A percentile compares a stretch with the other conserved stretches of the same genome.
These are phyloP conservation scores for Mycena haematopus DNA, from an alignment of 768 basidiomycete genomes.

Conservation along the genomic window DNA sequence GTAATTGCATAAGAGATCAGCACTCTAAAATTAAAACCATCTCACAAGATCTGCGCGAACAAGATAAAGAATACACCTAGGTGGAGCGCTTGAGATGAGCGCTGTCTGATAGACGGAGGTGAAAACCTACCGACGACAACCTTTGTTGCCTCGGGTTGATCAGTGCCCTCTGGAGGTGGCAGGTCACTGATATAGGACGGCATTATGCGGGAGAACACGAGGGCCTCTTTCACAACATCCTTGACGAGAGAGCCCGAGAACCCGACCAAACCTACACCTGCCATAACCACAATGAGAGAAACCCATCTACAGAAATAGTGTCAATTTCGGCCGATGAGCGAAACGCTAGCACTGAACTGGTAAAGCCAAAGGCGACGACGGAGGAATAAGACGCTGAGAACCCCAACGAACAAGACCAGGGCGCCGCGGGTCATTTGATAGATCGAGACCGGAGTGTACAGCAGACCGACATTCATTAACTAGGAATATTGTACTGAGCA, in stretches of 20 bases:
- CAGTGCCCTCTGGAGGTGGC: constrained; percentile 51
- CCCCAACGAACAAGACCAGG: constrained; percentile 91
- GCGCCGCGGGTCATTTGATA: constrained; percentile 97
- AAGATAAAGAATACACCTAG: constrained; percentile 89
- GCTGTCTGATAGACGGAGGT: constrained; percentile 25
- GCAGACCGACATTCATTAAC: constrained; percentile 94
- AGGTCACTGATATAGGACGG: constrained; percentile 39
- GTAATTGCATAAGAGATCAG: background rate
- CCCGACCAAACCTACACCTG: constrained; percentile 84
- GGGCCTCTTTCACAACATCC: constrained; percentile 62
- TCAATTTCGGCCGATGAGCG: constrained; percentile 10
- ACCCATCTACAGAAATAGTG: constrained; percentile 68
- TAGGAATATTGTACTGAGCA: constrained; percentile 30
- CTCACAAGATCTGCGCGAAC: constrained; percentile 95
- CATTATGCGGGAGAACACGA: constrained; percentile 35
- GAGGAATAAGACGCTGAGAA: constrained; percentile 91
- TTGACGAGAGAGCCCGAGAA: constrained; percentile 89
- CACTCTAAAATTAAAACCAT: constrained; percentile 19
- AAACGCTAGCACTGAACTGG: constrained; percentile 59
- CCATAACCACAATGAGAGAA: constrained; percentile 87
- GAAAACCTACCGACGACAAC: constrained; percentile 71
- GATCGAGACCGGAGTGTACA: constrained; percentile 96
- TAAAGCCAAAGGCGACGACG: constrained; percentile 84
- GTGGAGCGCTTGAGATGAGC: constrained; percentile 26
- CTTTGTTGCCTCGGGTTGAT: constrained; percentile 68